Base-by-base conservation (phyloP, 2,329 filamentous ascomycete genomes). In the Zalaria sp. region DNA sequence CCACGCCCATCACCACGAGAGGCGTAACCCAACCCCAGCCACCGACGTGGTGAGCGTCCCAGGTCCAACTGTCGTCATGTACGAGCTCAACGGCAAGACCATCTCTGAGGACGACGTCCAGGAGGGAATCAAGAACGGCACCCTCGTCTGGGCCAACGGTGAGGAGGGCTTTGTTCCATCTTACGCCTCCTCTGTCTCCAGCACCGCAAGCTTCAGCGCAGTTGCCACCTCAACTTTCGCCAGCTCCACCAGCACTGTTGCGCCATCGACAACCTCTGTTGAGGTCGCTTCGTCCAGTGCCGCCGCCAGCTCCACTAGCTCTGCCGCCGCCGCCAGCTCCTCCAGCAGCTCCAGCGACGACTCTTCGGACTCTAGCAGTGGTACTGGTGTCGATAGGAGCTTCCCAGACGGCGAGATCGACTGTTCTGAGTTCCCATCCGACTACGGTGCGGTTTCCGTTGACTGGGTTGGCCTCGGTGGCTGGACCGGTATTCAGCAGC, bases 321-420 rank as follows among this genome's bases (percentile, higher is more conserved):
- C 57, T 42, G 43, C 53, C 32, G 40, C 44, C 28, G 25, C 46
- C 11, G 39, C 49, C 27, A 37, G 43, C 41, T 44, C 48, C 47
- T 49, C 46, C 48, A 43, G 45, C 43, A 46, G 26, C n/a, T 28
- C 10, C 36, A 28, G 10, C 25, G 9, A 35, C 25, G 34, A 35
- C 25, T 34, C 26, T 43, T 29, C 43, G 43, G 34, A 41, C 38
- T 38, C 41, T 41, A 38, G 38, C 36, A 42, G 50, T 29, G 67
- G 60, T 39, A 66, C 55, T 25, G 83, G 83, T 39, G 50, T 89
- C 42, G 67, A 77, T 49, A 63, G 65, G 10, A 66, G 78, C 5
- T 96, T 96, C 70, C 83, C 82, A 8, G 80, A 81, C 60, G 84
- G 84, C 45, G 62, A 77, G 51, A 54, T 93, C 42, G 63, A 71